Conservation (phyloP, 2,329 filamentous ascomycete species). For the Penicillium sp. region DNA sequence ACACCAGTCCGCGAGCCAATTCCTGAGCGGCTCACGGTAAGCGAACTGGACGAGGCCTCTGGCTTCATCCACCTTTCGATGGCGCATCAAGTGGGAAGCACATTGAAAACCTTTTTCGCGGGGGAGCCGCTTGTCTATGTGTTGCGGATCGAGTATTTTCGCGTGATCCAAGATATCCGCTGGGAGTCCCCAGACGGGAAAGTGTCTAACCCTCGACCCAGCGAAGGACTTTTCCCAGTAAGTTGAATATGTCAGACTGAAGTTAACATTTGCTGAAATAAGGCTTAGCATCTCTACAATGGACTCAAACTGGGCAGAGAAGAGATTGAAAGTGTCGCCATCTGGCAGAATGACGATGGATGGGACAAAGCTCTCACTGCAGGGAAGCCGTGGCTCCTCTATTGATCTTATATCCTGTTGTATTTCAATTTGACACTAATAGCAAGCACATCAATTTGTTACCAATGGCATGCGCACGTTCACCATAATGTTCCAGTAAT, state of each 20-base stretch:
- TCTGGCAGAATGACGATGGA: slow-evolving; percentile 32
- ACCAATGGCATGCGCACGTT: not conserved
- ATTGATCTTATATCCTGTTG: slow-evolving; percentile 13
- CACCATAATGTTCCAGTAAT: not conserved
- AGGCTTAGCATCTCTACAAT: slow-evolving; percentile 32
- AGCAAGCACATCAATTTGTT: not conserved
- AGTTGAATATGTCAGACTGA: slow-evolving; percentile 8
- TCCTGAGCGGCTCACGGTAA: slow-evolving; percentile 31
- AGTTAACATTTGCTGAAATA: not conserved
- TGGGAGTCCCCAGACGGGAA: slow-evolving; percentile 35
- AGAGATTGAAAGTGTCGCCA: slow-evolving; percentile 32
- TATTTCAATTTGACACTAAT: not conserved
- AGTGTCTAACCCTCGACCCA: slow-evolving; percentile 30
- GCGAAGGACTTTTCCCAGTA: slow-evolving; percentile 36
- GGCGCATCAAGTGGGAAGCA: slow-evolving; percentile 32
- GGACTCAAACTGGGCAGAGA: slow-evolving; percentile 31
- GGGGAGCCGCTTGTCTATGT: slow-evolving; percentile 33
- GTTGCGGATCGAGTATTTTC: slow-evolving; percentile 29
- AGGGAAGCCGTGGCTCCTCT: slow-evolving; percentile 32
- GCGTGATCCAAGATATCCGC: slow-evolving; percentile 24
- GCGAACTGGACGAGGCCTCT: slow-evolving; percentile 29
- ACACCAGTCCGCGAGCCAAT: slow-evolving; percentile 29
- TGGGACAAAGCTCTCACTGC: slow-evolving; percentile 31
- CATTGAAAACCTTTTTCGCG: slow-evolving; percentile 32
- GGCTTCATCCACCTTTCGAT: slow-evolving; percentile 36